A percentile compares a stretch with the other conserved stretches of the same genome.
Conservation (phyloP, 2,329 filamentous ascomycete species). For the Pyrenophora teres region DNA sequence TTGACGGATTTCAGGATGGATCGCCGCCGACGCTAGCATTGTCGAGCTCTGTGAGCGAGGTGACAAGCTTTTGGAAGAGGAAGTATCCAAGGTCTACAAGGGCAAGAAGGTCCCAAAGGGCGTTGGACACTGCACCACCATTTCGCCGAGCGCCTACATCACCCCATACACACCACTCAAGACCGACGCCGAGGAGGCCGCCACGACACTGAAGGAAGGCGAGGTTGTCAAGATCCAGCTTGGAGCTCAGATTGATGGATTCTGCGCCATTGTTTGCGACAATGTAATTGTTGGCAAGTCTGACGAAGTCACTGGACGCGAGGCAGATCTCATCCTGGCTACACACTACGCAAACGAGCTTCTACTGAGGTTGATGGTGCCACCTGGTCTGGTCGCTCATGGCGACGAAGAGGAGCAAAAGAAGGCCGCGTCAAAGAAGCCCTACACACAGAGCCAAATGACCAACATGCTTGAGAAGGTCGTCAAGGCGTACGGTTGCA, state of each 20-base stretch:
- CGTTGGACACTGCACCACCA: constrained; percentile 90
- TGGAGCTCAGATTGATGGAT: constrained; percentile 97
- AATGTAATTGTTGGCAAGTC: constrained; percentile 75
- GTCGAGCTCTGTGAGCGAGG: constrained; percentile 93
- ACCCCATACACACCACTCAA: constrained; percentile 95
- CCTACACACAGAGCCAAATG: constrained; percentile 84
- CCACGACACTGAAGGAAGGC: constrained; percentile 75
- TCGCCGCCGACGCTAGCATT: constrained; percentile 87
- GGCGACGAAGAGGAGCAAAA: constrained; percentile 95
- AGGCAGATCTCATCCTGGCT: constrained; percentile 86
- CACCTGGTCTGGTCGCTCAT: constrained; percentile 80
- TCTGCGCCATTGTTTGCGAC: constrained; percentile 94
- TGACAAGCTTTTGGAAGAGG: constrained; percentile 91
- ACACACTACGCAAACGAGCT: constrained; percentile 97
- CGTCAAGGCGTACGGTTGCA: constrained; percentile 87
- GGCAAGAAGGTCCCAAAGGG: constrained; percentile 97
- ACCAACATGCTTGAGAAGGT: constrained; percentile 88
- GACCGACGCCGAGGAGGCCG: constrained; percentile 84
- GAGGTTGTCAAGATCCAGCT: constrained; percentile 97
- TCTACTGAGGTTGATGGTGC: constrained; percentile 85
- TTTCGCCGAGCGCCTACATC: constrained; percentile 91
- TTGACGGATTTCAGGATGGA: constrained; percentile 60
- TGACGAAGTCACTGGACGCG: constrained; percentile 71
- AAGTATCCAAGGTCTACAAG: constrained; percentile 94
- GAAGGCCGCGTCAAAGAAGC: constrained; percentile 79